Evolutionary conservation across 2,329 filamentous ascomycete species (phyloP).

Genomic region (Mycosphaerella sp.): DNA sequence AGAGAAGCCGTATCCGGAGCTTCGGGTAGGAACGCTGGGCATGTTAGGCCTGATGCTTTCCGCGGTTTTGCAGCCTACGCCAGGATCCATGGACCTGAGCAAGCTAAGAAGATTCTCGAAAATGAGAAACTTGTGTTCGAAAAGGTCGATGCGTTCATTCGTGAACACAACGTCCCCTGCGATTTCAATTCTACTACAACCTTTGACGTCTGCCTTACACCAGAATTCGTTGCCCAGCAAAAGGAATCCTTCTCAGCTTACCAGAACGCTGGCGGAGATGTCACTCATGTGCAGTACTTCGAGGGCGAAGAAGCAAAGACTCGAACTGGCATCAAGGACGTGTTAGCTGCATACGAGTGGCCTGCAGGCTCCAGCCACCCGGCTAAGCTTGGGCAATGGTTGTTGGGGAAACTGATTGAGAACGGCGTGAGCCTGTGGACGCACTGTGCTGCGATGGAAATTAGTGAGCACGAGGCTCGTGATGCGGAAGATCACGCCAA

Average conservation of each 20-base stretch:
- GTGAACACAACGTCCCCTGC: constrained; percentile 39
- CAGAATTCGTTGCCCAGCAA: constrained; percentile 44
- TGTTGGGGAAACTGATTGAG: constrained; percentile 37
- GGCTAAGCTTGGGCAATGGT: constrained; percentile 47
- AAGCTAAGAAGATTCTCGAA: constrained; percentile 44
- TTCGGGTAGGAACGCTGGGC: constrained; percentile 43
- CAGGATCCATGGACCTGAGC: constrained; percentile 39
- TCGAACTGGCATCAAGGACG: constrained; percentile 36
- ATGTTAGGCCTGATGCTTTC: constrained; percentile 45
- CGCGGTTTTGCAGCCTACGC: constrained; percentile 44
- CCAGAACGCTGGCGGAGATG: constrained; percentile 40
- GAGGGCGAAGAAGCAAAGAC: constrained; percentile 37
- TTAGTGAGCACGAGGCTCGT: constrained; percentile 16
- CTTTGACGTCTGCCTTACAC: constrained; percentile 46
- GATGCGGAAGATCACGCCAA: constrained; percentile 2
- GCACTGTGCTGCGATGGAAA: constrained; percentile 37
- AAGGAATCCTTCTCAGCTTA: constrained; percentile 38
- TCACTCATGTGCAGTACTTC: constrained; percentile 39
- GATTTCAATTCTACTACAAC: constrained; percentile 46
- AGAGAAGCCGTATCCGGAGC: constrained; percentile 43
- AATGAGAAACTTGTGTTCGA: constrained; percentile 42
- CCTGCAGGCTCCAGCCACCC: constrained; percentile 47
- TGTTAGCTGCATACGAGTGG: constrained; percentile 48
- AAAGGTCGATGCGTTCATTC: constrained; percentile 40
- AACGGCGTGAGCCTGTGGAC: constrained; percentile 41